A percentile compares a stretch with the other conserved stretches of the same genome.
Conservation (phyloP, 768 basidiomycete species). For the Strobilomyces confusus region DNA sequence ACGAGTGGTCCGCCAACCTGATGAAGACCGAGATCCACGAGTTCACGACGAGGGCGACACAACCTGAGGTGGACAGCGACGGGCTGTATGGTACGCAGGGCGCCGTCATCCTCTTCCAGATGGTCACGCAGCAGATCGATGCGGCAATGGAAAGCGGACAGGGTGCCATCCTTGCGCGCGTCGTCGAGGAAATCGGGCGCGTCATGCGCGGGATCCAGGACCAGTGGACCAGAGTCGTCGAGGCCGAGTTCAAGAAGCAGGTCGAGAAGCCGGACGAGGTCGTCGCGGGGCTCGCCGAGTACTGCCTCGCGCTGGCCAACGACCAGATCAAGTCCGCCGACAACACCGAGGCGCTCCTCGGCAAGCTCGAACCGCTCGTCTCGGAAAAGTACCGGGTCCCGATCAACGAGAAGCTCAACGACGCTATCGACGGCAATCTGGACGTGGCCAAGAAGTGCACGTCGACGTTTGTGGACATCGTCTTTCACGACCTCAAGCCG, state of each 20-base stretch:
- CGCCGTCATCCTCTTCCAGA: slow-evolving; percentile 93
- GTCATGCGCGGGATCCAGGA: slow-evolving; percentile 88
- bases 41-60: slow-evolving; percentile 77
- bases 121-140: slow-evolving; percentile 97
- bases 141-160: slow-evolving; percentile 94
- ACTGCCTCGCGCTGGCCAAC: slow-evolving; percentile 29
- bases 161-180: slow-evolving; percentile 86
- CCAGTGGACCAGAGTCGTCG: slow-evolving; percentile 82
- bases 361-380: slow-evolving; percentile 85
- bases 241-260: slow-evolving; percentile 26
- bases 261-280: too few relatives aligned
- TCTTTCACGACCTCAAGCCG: slow-evolving; percentile 91
- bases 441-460: slow-evolving; percentile 98
- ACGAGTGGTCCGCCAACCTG: slow-evolving; percentile 94
- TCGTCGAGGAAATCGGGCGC: slow-evolving; percentile 82
- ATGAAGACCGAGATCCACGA: slow-evolving; percentile 88
- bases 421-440: slow-evolving; percentile 96
- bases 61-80: slow-evolving; percentile 86
- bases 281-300: too few relatives aligned
- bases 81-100: slow-evolving; percentile 90
- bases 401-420: slow-evolving; percentile 86
- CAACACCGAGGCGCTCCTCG: slow-evolving; percentile 81
- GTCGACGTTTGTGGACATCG: slow-evolving; percentile 87
- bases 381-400: slow-evolving; percentile 84
- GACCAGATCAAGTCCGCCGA: slow-evolving; percentile 97